phyloP scores from a whole-genome alignment of 139 green algal species.

The Closterium sp. region DNA sequence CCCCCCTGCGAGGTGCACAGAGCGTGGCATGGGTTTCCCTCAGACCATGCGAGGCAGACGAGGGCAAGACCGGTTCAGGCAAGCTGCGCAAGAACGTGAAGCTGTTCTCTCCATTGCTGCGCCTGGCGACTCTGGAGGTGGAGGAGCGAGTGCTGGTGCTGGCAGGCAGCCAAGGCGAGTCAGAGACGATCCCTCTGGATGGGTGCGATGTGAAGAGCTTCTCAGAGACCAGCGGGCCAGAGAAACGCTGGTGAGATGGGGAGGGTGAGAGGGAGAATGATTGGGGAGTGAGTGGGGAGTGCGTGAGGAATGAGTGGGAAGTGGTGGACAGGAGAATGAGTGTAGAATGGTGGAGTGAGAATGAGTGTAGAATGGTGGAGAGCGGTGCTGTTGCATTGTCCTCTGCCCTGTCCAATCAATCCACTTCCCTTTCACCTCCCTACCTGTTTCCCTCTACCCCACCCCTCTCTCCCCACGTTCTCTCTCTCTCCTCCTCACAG shows the following conservation, averaged over 20 bases:
- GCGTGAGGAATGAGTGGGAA: too few relatives aligned
- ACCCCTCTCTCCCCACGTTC: not conserved
- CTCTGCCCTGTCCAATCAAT: too few relatives aligned
- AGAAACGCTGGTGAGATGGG: not conserved
- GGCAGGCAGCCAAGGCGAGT: not conserved
- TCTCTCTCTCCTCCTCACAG: not conserved
- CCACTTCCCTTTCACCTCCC: not conserved
- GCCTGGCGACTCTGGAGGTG: not conserved
- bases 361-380: not conserved
- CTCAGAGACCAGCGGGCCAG: not conserved
- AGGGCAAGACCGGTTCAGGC: not conserved
- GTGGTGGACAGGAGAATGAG: not conserved
- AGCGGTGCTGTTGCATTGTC: too few relatives aligned
- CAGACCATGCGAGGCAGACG: not conserved
- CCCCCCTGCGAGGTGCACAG: not conserved
- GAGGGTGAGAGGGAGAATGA: not conserved
- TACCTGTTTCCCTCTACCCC: too few relatives aligned
- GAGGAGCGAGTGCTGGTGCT: not conserved
- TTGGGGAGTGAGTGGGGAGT: too few relatives aligned
- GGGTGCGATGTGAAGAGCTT: not conserved
- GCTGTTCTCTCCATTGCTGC: not conserved
- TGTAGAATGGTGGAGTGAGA: not conserved
- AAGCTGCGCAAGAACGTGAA: slow-evolving; percentile 3
- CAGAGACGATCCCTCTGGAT: not conserved
- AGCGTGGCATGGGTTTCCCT: not conserved